Percentiles rank a stretch among this genome's conserved stretches.
These are phyloP conservation scores for Debaryomyces nepalensis DNA, from an alignment of 1,139 yeast genomes.

Conservation along the genomic window DNA sequence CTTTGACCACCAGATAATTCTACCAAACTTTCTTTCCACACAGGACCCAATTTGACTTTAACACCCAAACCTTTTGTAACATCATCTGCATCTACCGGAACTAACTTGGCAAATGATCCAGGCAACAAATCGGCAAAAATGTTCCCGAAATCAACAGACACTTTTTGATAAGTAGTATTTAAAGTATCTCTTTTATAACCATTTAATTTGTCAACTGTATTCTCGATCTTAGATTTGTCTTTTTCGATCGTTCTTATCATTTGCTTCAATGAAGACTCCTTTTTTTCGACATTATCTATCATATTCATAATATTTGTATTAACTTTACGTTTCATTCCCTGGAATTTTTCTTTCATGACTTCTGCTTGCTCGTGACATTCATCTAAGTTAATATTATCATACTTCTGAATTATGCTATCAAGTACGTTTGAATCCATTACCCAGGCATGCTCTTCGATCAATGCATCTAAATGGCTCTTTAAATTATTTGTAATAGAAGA, in stretches of 20 bases:
- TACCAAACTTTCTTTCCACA: conserved; percentile 95
- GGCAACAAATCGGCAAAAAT: conserved; percentile 90
- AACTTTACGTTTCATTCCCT: conserved; percentile 81
- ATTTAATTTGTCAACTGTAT: conserved; percentile 83
- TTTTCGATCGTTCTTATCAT: conserved; percentile 89
- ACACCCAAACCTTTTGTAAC: conserved; percentile 92
- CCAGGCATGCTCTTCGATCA: conserved; percentile 72
- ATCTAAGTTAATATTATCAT: conserved; percentile 65
- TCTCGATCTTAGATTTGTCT: conserved; percentile 88
- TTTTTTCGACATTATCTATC: conserved; percentile 93
- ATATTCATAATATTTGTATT: conserved; percentile 89
- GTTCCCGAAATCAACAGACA: conserved; percentile 86
- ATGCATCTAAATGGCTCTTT: conserved; percentile 48
- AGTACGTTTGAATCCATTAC: conserved; percentile 65
- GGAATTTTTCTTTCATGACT: conserved; percentile 63
- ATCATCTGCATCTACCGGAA: conserved; percentile 76
- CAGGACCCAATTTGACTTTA: conserved; percentile 84
- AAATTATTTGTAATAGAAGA: conserved; percentile 47
- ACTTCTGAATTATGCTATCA: conserved; percentile 56
- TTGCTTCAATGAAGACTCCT: conserved; percentile 73
- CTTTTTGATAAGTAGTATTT: conserved; percentile 83
- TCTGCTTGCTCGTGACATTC: conserved; percentile 63
- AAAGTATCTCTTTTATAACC: conserved; percentile 86
- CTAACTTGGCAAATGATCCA: conserved; percentile 88
- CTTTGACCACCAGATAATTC: conserved; percentile 98